A percentile compares a stretch with the other conserved stretches of the same genome.
Conservation (phyloP, 2,329 filamentous ascomycete genomes). For the Fusarium nisikadoi region DNA sequence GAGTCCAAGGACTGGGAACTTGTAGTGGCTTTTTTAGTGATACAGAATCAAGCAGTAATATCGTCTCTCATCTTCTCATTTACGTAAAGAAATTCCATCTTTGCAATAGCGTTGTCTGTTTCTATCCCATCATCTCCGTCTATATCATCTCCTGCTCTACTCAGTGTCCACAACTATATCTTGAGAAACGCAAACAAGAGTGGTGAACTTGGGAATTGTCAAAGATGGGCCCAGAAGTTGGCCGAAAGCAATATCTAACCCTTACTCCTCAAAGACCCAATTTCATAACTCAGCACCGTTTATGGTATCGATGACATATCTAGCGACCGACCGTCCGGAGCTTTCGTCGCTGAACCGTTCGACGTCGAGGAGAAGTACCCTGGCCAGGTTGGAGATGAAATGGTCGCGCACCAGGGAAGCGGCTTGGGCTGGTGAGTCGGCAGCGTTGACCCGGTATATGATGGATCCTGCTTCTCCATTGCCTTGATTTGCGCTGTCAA, state of each 20-base stretch:
- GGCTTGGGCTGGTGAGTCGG: background rate
- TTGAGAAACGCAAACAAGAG: too few relatives aligned
- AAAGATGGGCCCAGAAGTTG: background rate
- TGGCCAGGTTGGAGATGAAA: background rate
- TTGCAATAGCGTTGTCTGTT: background rate
- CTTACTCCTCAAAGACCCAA: background rate
- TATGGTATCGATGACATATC: background rate
- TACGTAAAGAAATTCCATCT: background rate
- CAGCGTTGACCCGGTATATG: background rate
- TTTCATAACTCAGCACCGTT: background rate
- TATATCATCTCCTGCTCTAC: background rate
- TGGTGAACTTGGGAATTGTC: background rate
- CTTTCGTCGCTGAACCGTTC: background rate
- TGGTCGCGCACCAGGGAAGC: background rate
- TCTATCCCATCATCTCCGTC: background rate
- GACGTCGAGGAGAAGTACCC: background rate
- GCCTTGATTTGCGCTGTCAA: background rate
- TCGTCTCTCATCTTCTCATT: background rate
- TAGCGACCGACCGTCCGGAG: background rate
- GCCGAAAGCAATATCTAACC: background rate
- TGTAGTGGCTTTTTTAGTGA: background rate
- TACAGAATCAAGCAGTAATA: fast-evolving
- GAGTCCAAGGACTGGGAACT: background rate
- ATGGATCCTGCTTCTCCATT: background rate
- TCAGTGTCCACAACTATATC: background rate